Conservation (phyloP, 306 rosid species). For the Quercus variabilis region DNA sequence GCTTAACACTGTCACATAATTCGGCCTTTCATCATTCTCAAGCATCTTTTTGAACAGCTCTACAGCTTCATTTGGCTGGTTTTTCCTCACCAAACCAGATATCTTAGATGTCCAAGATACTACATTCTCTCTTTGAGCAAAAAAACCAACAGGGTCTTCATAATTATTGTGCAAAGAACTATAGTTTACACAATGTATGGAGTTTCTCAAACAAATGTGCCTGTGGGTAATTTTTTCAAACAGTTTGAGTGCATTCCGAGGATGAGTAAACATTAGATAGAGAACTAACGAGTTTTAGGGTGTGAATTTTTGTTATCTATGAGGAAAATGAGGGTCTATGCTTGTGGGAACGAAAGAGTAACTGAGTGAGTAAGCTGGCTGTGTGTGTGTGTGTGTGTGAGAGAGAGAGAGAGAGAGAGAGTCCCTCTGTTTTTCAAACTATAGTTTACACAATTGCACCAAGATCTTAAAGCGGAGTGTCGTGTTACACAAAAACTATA, state of each 20-base stretch:
- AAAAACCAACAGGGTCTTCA: constrained; percentile 16
- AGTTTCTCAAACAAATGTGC: neutral
- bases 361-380: neutral
- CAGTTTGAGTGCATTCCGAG: neutral
- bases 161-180: neutral
- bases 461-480: neutral
- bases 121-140: neutral
- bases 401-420: neutral
- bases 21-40: constrained; percentile 13
- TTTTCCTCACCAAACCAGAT: constrained; percentile 14
- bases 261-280: neutral
- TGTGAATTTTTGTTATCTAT: neutral
- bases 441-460: too few relatives aligned
- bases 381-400: neutral
- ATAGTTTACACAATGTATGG: neutral
- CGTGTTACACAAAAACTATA: too few relatives aligned
- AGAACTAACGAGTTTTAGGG: neutral
- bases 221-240: neutral
- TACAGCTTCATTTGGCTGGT: constrained; percentile 12
- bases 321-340: neutral
- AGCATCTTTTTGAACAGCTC: constrained; percentile 13
- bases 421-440: neutral
- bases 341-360: neutral
- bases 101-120: constrained; percentile 11
- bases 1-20: constrained; percentile 4